Evolutionary conservation across 257 asterid genomes (phyloP), one percentile per base, ranked within the genome.

Genomic region (Osmanthus fragrans): DNA sequence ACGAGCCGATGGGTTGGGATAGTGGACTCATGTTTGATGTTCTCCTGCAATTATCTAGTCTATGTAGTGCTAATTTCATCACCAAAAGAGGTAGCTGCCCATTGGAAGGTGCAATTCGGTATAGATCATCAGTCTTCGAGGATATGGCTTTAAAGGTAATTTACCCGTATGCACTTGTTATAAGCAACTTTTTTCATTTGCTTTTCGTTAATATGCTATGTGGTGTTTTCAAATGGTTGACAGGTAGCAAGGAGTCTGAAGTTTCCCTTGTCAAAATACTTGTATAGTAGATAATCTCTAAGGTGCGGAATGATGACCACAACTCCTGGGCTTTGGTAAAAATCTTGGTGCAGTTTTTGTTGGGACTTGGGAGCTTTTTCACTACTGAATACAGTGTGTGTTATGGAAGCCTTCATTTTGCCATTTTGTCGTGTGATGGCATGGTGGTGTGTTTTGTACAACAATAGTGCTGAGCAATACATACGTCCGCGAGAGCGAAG

Each of bases 41-140:
- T 86, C 96, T 96, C 75, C 86, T 93, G 87, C 98, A 96, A 86
- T 60, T 93, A 74, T 93, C 99, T 54, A 96, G 99, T 84, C 88
- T 96, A 51, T 92, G 97, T 84, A 90, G 88, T 82, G 97, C 97
- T 79, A 96, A 89, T 83, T 96, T 93, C 74, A 92, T 96, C 76
- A 86, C 90, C 73, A 90, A 90, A 89, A 97, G 98, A 42, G 88
- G 86, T 76, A 96, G 95, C 87, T 93, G 99, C 73, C 97, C 98
- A 9, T 84, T 96, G 74, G 99, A 96, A 86, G 99, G 99, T 76
- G 86, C 96, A 12, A 86, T 87, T 71, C 89, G 98, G 51, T 93
- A 93, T 76, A 93, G 98, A 75, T 89, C 96, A 71, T 85, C 86
- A 39, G 87, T 90, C 34, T 88, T 96, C 25, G 98, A 96, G 85